Base-by-base conservation (phyloP, 352 stramenopile species). In the Phytophthora megakarya region DNA sequence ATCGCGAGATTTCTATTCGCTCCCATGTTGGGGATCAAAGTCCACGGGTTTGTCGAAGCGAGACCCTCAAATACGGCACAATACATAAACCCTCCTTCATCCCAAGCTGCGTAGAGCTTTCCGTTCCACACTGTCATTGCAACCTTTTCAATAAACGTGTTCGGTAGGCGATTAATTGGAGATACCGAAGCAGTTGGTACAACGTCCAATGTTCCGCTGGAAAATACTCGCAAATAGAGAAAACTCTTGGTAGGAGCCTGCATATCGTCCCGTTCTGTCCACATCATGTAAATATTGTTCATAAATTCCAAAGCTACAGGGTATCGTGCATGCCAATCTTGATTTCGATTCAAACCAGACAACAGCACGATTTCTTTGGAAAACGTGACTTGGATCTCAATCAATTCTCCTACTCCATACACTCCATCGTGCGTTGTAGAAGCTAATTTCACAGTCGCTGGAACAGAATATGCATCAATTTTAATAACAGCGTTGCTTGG, bases 381-480 rank as follows among this genome's bases (percentile, higher is more conserved):
- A 35, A 94, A 89, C 10, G 62, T 84, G 10, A 92, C 65, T 15
- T 89, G 64, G 19, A 94, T 88, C 6, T 83, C 62, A 19, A 94
- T 88, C 16, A 82, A 64, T 48, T 94, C 83, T 1, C 85, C 85
- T 2, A 71, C 76, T 1, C 83, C 85, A 50, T 84, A 85, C 0
- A 70, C 65, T 0, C 83, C 81, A 30, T 90, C 63, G 0, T 49
- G 25, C 11, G 89, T 80, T 0, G 67, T 62, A 0, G 85, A 90
- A 19, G 80, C 86, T 16, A 94, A 32, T 28, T 84, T 75, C 1
- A 90, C 73, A 0, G 82, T 86, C 3, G 82, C 82, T 3, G 84
- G 79, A 0, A 88, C 76, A 0, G 84, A 84, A 30, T 64, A 71
- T 11, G 79, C 65, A 32, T 90, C 78, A n/a, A 93, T 73, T 21